Conservation (phyloP, 345 rosid genomes). For the Eucalyptus guilfoylei region DNA sequence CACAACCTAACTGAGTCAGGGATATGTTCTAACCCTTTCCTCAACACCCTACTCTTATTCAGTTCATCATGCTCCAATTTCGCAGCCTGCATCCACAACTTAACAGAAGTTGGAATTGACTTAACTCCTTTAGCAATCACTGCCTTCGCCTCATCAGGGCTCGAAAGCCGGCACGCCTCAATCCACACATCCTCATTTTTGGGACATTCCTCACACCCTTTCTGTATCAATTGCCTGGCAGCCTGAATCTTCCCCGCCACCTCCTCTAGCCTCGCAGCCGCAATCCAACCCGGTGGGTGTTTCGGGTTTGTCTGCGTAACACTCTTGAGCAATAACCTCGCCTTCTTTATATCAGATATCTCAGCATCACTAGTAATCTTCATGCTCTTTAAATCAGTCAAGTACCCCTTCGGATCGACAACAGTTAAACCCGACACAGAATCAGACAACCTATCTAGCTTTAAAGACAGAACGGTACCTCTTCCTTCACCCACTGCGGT, state of each 20-base stretch:
- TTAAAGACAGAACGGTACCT: conserved; percentile 83
- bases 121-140: conserved; percentile 84
- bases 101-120: conserved; percentile 82
- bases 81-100: conserved; percentile 83
- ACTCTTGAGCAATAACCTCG: conserved; percentile 82
- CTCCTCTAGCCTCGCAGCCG: conserved; percentile 93
- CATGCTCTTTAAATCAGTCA: conserved; percentile 91
- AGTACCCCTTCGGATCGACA: conserved; percentile 88
- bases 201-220: conserved; percentile 90
- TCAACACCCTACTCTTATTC: conserved; percentile 72
- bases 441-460: conserved; percentile 84
- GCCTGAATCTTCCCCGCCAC: conserved; percentile 87
- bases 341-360: conserved; percentile 88
- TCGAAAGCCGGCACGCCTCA: conserved; percentile 82
- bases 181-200: conserved; percentile 89
- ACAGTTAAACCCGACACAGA: conserved; percentile 82
- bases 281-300: conserved; percentile 96
- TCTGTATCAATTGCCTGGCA: conserved; percentile 72
- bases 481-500: conserved; percentile 96
- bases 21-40: conserved; percentile 75
- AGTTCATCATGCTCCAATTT: conserved; percentile 67
- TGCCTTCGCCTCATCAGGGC: conserved; percentile 84
- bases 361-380: conserved; percentile 94
- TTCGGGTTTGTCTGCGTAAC: conserved; percentile 78
- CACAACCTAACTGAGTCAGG: conserved; percentile 89